Conservation (phyloP, 306 rosid species). For the Albizia julibrissin region DNA sequence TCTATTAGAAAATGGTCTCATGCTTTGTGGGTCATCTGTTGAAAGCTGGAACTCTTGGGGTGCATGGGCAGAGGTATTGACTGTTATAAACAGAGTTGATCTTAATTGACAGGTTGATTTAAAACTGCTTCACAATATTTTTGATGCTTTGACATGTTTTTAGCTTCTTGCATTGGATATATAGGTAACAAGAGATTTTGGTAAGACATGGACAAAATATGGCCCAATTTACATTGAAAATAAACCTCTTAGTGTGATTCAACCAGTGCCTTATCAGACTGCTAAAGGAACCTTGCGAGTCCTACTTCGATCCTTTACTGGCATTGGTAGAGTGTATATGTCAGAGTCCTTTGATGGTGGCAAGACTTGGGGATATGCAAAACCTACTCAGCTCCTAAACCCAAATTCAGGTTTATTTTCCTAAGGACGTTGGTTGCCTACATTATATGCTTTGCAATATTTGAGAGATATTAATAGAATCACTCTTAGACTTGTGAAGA, state of each 20-base stretch:
- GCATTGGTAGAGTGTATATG: conserved; percentile 60
- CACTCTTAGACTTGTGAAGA: background rate
- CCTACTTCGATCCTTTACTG: conserved; percentile 74
- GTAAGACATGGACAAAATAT: conserved; percentile 75
- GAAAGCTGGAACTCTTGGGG: conserved; percentile 99
- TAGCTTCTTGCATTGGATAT: conserved; percentile 39
- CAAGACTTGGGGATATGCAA: conserved; percentile 70
- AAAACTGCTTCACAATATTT: background rate
- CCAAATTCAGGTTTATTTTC: conserved; percentile 83
- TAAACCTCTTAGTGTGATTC: conserved; percentile 77
- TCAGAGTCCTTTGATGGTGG: conserved; percentile 88
- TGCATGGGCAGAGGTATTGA: conserved; percentile 85
- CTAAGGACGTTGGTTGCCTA: conserved; percentile 22
- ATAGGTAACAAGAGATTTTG: conserved; percentile 76
- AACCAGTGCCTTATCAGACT: conserved; percentile 86
- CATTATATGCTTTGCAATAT: background rate
- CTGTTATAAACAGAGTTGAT: background rate
- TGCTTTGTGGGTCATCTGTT: conserved; percentile 92
- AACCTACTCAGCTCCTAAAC: conserved; percentile 76
- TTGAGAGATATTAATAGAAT: background rate
- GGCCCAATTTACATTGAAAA: conserved; percentile 77
- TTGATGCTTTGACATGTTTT: conserved; percentile 29
- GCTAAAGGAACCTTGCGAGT: conserved; percentile 73
- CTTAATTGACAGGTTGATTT: conserved; percentile 22
- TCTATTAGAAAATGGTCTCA: conserved; percentile 77